Conservation (phyloP, 164 flowering plant species). For the Aristolochia californica region DNA sequence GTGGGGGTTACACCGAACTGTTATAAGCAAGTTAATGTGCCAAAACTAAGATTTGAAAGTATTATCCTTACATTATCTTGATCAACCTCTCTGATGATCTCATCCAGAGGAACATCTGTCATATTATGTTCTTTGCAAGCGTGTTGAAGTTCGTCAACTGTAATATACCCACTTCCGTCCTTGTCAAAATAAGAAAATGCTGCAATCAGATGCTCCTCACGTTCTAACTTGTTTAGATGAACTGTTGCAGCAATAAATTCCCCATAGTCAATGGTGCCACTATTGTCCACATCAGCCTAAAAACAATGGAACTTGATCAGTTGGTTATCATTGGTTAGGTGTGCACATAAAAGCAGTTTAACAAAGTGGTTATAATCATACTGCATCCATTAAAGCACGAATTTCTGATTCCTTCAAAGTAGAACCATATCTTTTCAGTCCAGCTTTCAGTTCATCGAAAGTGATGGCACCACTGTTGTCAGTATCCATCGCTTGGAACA, state of each 20-base stretch:
- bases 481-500: constrained; percentile 93
- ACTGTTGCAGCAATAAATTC: constrained; percentile 94
- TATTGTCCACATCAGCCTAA: constrained; percentile 98
- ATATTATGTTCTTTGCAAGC: constrained; percentile 88
- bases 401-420: constrained; percentile 89
- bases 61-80: constrained; percentile 76
- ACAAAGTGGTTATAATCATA: constrained; percentile 18
- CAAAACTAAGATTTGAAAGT: background rate
- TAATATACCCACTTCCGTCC: constrained; percentile 94
- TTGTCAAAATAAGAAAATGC: constrained; percentile 94
- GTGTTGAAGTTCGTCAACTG: constrained; percentile 93
- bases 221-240: constrained; percentile 89
- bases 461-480: constrained; percentile 97
- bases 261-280: constrained; percentile 95
- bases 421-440: constrained; percentile 89
- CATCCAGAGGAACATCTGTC: constrained; percentile 78
- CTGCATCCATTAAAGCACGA: constrained; percentile 95
- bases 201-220: constrained; percentile 93
- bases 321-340: background rate
- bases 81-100: constrained; percentile 89
- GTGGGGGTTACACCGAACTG: no score
- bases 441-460: constrained; percentile 92
- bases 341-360: background rate
- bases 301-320: background rate
- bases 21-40: no score